Evolutionary conservation across 257 asterid genomes (phyloP), one percentile per base, ranked within the genome.

Genomic region (Haberlea rhodopensis): DNA sequence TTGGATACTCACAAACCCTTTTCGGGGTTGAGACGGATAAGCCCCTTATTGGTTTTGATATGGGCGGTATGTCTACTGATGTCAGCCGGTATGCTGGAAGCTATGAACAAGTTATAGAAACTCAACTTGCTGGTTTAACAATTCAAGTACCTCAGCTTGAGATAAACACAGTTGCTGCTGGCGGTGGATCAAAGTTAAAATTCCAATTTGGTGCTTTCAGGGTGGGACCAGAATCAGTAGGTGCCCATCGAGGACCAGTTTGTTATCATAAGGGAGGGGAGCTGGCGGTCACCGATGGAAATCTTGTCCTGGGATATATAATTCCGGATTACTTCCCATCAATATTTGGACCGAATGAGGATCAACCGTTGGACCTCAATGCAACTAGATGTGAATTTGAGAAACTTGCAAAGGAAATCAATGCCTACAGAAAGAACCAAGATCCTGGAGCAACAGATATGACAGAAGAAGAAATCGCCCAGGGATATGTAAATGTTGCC

Each of bases 61-160:
- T 92, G 99, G 99, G 99, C 37, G 99, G 99, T 57, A 92, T 96
- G 5, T 92, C 99, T 28, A 92, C 99, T 6, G 99, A 92, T 71
- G 97, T 92, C 65, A 92, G 99, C 72, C 84, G 97, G 53, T 92
- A 87, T 76, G 97, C 99, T 11, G 99, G 97, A 28, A 79, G 72
- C 78, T 92, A 85, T 46, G 99, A 92, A 68, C 99, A 92, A 45
- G 91, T 92, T 60, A 83, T 87, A 60, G 99, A 92, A 80, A 89
- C 99, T 10, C 97, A 87, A 79, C 80, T 92, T 62, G 82, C 97
- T 19, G 97, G 99, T 51, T 89, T 91, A 37, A 90, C 84, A 66
- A 92, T 92, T 78, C 97, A 92, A 73, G 99, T 97, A 53, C 99
- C 97, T 70, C 99, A 89, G 83, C 96, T 89, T 45, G 99, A 92